Base-by-base conservation (phyloP, 345 rosid genomes). In the Salix dunnii region DNA sequence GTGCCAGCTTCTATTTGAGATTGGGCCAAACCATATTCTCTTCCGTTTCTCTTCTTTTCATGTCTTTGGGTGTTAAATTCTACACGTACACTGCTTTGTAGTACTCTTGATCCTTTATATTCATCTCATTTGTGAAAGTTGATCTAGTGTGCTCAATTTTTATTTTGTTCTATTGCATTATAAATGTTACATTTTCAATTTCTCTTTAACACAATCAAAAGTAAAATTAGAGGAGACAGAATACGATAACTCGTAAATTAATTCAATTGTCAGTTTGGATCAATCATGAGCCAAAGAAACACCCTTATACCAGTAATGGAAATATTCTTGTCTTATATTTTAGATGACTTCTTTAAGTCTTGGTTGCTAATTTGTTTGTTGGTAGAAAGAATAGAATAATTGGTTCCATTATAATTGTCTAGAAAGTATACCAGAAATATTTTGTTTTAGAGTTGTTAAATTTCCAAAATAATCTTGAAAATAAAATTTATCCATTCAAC, bases 61-160 rank as follows among this genome's bases (percentile, higher is more conserved):
- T 94, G 97, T 87, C 94, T 71, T 25, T 90, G n/a, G 98, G 91
- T 72, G 91, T 84, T 80, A 89, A 91, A 67, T 94, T 92, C 89
- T 91, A 91, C 75, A 88, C 90, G 87, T 91, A 89, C 89, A 91
- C 98, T 53, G 87, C 97, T 84, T 91, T 92, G 91, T 90, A 97
- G 98, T 94, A 87, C 69, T 43, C 40, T 18, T 33, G 33, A 21
- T 33, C 38, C 33, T 35, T 31, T 53, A 1, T 35, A 14, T 17
- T 70, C 13, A 62, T 18, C 68, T 10, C 14, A 63, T 63, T 68
- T 42, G 7, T 25, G 13, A 20, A 8, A 70, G 16, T 20, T 65
- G 7, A 49, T 46, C 38, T 69, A 0, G 53, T 2, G 21, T 25
- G 27, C 13, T 69, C 28, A 4, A 5, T 67, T 20, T 31, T 35